A percentile compares a stretch with the other conserved stretches of the same genome.
These are phyloP conservation scores for Penicillium paradoxum DNA, from an alignment of 495 filamentous ascomycete species.

Conservation along the genomic window DNA sequence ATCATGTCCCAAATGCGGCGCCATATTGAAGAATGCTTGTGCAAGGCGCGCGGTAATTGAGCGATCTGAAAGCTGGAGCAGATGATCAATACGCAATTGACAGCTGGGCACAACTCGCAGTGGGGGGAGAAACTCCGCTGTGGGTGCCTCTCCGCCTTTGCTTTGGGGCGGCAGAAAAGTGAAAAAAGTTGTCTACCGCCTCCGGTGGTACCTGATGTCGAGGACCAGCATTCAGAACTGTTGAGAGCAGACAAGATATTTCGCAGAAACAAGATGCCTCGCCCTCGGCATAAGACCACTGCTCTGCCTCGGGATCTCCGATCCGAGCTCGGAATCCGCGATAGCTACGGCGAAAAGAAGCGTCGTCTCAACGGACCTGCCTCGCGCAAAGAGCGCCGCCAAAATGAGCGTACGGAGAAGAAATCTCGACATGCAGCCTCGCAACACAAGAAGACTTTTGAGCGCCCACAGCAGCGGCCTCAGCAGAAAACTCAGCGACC, in stretches of 20 bases:
- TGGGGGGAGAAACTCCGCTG: conserved; percentile 26
- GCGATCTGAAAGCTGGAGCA: conserved; percentile 13
- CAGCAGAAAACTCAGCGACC: conserved; percentile 6
- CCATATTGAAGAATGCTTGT: conserved; percentile 35
- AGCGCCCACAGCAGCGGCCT: not conserved
- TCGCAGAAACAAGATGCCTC: conserved; percentile 27
- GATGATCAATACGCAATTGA: conserved; percentile 14
- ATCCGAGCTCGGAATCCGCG: conserved; percentile 52
- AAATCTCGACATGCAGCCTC: conserved; percentile 35
- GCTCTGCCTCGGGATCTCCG: conserved; percentile 59
- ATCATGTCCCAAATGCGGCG: conserved; percentile 62
- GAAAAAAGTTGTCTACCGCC: conserved; percentile 18
- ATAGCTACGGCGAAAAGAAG: conserved; percentile 36
- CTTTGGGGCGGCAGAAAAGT: conserved; percentile 25
- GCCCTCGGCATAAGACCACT: conserved; percentile 51
- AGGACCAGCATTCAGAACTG: not conserved
- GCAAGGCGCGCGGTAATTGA: conserved; percentile 8
- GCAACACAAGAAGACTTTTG: conserved; percentile 16
- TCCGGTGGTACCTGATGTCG: not conserved
- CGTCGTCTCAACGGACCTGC: conserved; percentile 35
- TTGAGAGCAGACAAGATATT: not conserved
- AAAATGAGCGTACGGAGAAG: conserved; percentile 52
- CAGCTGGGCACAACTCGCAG: conserved; percentile 10
- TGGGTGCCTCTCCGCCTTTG: conserved; percentile 20
- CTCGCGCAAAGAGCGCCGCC: conserved; percentile 58